Percentiles rank a stretch among this genome's conserved stretches.
These are phyloP conservation scores for Waltiozyma sp. DNA, from an alignment of 1,139 yeast species.

Conservation along the genomic window DNA sequence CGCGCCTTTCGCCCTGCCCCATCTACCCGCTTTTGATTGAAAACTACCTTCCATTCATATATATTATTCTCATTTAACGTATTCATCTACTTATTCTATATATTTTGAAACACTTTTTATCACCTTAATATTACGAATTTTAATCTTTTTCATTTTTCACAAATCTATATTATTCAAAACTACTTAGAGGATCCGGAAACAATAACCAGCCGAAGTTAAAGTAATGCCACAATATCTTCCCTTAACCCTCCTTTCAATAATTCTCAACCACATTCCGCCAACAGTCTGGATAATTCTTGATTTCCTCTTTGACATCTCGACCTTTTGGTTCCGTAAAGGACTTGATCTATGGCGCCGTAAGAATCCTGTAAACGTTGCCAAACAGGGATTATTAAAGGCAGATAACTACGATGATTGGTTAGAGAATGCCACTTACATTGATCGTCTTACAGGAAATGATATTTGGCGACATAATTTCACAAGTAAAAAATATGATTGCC, in stretches of 20 bases:
- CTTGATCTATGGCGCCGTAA: constrained; percentile 18
- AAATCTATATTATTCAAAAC: no score
- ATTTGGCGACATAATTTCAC: constrained; percentile 82
- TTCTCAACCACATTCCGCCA: constrained; percentile 45
- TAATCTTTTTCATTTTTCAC: no score
- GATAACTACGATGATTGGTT: constrained; percentile 54
- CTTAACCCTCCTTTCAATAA: background rate
- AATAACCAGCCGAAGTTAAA: no score
- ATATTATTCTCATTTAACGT: no score
- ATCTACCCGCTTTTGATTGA: no score
- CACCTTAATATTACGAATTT: no score
- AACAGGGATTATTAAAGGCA: constrained; percentile 15
- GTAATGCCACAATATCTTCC: background rate
- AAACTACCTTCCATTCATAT: no score
- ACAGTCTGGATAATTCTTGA: constrained; percentile 53
- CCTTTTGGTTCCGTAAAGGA: constrained; percentile 42
- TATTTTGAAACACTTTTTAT: no score
- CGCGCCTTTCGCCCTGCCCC: no score
- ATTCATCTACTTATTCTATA: no score
- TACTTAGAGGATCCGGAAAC: no score
- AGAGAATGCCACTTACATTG: constrained; percentile 46
- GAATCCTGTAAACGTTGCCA: constrained; percentile 16
- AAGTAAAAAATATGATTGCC: constrained; percentile 75
- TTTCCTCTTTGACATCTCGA: constrained; percentile 43
- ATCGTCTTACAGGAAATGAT: constrained; percentile 57